Conservation (phyloP, 345 rosid genomes). For the Euphorbia pulcherrima region DNA sequence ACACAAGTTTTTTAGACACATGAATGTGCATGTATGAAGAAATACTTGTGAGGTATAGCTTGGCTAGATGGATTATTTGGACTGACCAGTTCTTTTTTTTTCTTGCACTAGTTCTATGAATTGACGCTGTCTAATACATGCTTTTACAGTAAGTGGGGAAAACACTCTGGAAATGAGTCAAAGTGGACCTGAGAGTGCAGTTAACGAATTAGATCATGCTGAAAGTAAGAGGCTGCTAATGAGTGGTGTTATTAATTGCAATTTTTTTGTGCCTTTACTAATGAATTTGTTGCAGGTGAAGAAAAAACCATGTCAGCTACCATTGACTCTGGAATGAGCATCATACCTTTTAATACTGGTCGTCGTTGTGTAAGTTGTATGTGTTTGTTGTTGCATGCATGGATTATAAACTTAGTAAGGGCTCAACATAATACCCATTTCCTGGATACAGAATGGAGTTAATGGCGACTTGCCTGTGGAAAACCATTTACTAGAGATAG, state of each 20-base stretch:
- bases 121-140: neutral
- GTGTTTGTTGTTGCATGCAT: conserved; percentile 72
- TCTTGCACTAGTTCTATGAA: neutral
- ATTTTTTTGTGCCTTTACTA: conserved; percentile 14
- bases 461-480: conserved; percentile 41
- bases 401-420: conserved; percentile 32
- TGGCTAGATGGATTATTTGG: neutral
- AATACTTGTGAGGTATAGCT: neutral
- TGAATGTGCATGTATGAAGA: neutral
- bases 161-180: conserved; percentile 43
- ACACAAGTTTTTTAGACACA: neutral
- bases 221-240: conserved; percentile 38
- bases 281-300: conserved; percentile 37
- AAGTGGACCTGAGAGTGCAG: conserved; percentile 26
- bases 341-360: conserved; percentile 45
- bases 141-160: conserved; percentile 42
- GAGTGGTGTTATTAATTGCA: conserved; percentile 11
- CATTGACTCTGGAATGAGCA: conserved; percentile 35
- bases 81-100: neutral
- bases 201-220: conserved; percentile 34
- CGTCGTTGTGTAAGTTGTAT: conserved; percentile 99
- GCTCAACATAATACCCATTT: conserved; percentile 50
- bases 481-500: conserved; percentile 33
- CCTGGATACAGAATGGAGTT: conserved; percentile 54
- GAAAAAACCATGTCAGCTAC: conserved; percentile 33